A percentile compares a stretch with the other conserved stretches of the same genome.
phyloP scores from a whole-genome alignment of 331 rosid genomes.

The Malus hybrid region DNA sequence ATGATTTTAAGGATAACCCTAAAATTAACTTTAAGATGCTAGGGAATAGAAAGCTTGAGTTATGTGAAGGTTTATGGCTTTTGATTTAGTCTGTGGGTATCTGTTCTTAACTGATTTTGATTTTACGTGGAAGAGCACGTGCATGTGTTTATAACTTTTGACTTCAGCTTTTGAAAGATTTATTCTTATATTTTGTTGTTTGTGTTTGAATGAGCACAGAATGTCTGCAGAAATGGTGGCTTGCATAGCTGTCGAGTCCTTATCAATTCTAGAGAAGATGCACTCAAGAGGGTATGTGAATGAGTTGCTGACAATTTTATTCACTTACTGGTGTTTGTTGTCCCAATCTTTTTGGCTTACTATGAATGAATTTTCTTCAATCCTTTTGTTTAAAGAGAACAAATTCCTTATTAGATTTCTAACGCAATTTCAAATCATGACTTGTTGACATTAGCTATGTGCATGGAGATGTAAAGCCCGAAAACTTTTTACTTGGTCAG shows the following conservation, averaged over 20 bases:
- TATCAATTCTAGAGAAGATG: slow-evolving; percentile 59
- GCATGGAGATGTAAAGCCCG: slow-evolving; percentile 82
- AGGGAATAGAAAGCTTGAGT: background rate
- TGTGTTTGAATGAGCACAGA: slow-evolving; percentile 28
- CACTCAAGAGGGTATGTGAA: slow-evolving; percentile 47
- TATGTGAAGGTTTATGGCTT: background rate
- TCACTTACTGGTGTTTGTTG: background rate
- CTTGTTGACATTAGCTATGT: slow-evolving; percentile 37
- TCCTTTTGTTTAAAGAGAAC: background rate
- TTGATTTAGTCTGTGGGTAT: background rate
- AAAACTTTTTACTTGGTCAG: slow-evolving; percentile 90
- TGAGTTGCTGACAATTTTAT: background rate
- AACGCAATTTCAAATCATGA: background rate
- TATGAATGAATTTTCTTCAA: background rate
- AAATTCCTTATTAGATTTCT: background rate
- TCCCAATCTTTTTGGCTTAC: background rate
- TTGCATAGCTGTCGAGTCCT: slow-evolving; percentile 85
- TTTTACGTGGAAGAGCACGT: background rate
- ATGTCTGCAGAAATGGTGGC: slow-evolving; percentile 92
- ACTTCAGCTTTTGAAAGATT: background rate
- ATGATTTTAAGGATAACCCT: background rate
- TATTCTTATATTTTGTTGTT: background rate
- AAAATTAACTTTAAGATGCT: background rate
- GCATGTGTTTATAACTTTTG: background rate
- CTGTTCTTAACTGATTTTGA: background rate